phyloP scores from a whole-genome alignment of 2,329 filamentous ascomycete species.

The Claviceps sp. region DNA sequence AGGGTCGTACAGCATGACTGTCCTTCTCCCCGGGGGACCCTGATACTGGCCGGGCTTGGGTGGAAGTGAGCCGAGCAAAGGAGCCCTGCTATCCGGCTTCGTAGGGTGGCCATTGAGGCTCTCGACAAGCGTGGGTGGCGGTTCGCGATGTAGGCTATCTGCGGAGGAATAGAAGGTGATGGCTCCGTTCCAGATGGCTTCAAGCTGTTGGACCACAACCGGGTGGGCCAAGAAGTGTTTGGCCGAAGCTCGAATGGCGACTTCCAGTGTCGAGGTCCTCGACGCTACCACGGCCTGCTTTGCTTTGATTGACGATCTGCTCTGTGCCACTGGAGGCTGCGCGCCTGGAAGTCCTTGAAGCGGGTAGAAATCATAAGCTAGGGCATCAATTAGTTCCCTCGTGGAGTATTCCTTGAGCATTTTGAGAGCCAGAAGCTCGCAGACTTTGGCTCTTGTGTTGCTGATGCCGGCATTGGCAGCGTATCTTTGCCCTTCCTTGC shows the following conservation, averaged over 20 bases:
- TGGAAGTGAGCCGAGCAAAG: conserved; percentile 29
- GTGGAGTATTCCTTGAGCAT: conserved; percentile 81
- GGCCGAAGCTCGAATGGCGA: conserved; percentile 82
- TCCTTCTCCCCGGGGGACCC: conserved; percentile 44
- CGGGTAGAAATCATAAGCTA: conserved; percentile 92
- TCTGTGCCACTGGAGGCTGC: conserved; percentile 22
- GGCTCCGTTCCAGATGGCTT: conserved; percentile 91
- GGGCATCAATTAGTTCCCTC: conserved; percentile 79
- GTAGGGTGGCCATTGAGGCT: conserved; percentile 13
- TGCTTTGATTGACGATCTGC: conserved; percentile 22
- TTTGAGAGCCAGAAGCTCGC: conserved; percentile 82
- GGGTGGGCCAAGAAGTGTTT: conserved; percentile 89
- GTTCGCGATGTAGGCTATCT: conserved; percentile 63
- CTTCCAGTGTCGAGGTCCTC: conserved; percentile 79
- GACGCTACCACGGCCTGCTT: conserved; percentile 45
- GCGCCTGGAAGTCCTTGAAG: conserved; percentile 59
- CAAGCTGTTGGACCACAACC: conserved; percentile 83
- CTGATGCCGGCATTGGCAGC: conserved; percentile 76
- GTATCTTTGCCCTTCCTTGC: conserved; percentile 70
- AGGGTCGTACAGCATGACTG: conserved; percentile 80
- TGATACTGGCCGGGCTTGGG: conserved; percentile 19
- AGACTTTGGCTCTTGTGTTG: conserved; percentile 73
- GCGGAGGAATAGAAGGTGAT: conserved; percentile 88
- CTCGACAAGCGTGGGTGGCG: conserved; percentile 12
- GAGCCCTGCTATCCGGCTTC: conserved; percentile 34